Percentiles rank a stretch among this genome's conserved stretches.
Evolutionary conservation across 139 green algal species (phyloP).

Genomic region (Gonium pectorale): DNA sequence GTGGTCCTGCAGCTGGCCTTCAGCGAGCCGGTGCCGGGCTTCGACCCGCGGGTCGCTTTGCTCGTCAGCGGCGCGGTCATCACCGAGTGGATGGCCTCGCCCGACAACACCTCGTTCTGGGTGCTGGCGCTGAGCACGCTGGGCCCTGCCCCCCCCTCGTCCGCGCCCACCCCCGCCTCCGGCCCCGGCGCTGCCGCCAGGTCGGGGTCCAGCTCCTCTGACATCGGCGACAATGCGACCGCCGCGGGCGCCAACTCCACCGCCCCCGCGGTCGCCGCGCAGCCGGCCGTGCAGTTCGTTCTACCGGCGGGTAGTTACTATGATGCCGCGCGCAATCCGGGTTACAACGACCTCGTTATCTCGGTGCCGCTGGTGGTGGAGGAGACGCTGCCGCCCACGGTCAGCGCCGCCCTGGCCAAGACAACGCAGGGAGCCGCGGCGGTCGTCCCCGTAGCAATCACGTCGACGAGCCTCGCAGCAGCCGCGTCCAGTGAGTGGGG

Average conservation of each 20-base stretch:
- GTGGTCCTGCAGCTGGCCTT: neutral
- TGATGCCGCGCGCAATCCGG: constrained; percentile 8
- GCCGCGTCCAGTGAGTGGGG: constrained; percentile 14
- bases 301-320: neutral
- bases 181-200: neutral
- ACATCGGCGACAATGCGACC: too few relatives aligned
- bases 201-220: too few relatives aligned
- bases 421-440: neutral
- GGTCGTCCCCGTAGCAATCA: neutral
- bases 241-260: too few relatives aligned
- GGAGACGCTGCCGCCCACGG: too few relatives aligned
- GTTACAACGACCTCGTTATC: neutral
- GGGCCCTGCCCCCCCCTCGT: neutral
- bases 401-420: neutral
- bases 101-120: constrained; percentile 4
- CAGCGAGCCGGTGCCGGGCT: neutral
- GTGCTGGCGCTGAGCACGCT: neutral
- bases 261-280: neutral
- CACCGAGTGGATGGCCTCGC: neutral
- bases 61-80: neutral
- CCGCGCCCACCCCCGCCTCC: neutral
- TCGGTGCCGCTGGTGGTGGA: neutral
- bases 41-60: neutral
- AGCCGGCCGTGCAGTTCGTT: neutral
- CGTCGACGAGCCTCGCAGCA: neutral